Conservation (phyloP, 495 filamentous ascomycete species). For the Podospora fimiseda region DNA sequence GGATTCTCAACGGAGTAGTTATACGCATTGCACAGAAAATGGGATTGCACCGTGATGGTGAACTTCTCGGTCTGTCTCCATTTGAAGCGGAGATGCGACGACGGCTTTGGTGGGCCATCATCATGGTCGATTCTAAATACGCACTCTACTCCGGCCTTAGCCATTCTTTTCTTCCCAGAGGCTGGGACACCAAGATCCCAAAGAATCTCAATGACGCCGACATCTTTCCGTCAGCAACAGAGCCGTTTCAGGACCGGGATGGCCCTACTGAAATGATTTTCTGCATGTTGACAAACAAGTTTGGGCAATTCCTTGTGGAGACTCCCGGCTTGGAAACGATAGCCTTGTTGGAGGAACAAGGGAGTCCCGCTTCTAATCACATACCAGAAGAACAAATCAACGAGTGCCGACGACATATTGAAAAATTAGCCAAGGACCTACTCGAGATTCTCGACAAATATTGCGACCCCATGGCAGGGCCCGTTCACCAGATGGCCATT, state of each 20-base stretch:
- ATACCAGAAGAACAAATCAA: conserved; percentile 35
- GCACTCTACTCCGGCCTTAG: conserved; percentile 59
- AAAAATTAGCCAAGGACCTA: conserved; percentile 38
- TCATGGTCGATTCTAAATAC: conserved; percentile 55
- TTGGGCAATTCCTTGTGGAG: conserved; percentile 44
- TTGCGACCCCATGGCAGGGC: conserved; percentile 54
- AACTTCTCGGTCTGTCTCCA: conserved; percentile 55
- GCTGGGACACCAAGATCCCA: conserved; percentile 45
- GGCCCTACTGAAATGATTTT: conserved; percentile 66
- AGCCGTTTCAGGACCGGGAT: conserved; percentile 43
- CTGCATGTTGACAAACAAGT: conserved; percentile 49
- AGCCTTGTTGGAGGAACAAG: conserved; percentile 34
- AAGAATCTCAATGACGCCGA: conserved; percentile 54
- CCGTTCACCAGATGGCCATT: conserved; percentile 51
- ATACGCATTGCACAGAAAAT: conserved; percentile 66
- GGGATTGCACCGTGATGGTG: conserved; percentile 66
- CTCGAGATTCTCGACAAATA: conserved; percentile 45
- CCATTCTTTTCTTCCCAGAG: conserved; percentile 43
- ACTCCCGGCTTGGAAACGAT: conserved; percentile 36
- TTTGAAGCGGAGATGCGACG: conserved; percentile 64
- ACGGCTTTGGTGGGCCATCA: conserved; percentile 68
- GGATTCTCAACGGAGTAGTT: conserved; percentile 50
- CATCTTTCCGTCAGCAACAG: conserved; percentile 51
- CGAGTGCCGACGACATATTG: conserved; percentile 45
- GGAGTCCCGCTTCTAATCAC: not conserved